Conservation (phyloP, 1,139 yeast species). For the Taphrina wiesneri region DNA sequence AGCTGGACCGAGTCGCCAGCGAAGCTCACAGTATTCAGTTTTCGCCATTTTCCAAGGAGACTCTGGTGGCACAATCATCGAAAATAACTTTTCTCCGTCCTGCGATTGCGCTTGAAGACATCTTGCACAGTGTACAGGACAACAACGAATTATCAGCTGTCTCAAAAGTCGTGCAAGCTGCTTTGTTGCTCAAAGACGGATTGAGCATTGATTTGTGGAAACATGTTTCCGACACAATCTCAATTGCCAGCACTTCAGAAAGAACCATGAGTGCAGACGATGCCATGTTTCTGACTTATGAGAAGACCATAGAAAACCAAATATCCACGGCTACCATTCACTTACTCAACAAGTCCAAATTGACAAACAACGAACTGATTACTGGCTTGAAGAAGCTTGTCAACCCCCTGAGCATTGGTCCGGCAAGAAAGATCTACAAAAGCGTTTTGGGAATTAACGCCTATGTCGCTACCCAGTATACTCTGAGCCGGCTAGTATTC, state of each 20-base stretch:
- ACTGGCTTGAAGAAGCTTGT: background rate
- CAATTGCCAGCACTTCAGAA: conserved; percentile 1
- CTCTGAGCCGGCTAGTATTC: background rate
- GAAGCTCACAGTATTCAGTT: conserved; percentile 16
- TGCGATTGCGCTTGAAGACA: conserved; percentile 3
- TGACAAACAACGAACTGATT: background rate
- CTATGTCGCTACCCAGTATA: conserved; percentile 13
- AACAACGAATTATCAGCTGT: background rate
- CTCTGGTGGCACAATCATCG: conserved; percentile 5
- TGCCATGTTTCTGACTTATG: conserved; percentile 13
- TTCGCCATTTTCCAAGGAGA: conserved; percentile 3
- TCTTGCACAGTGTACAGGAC: background rate
- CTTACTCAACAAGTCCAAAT: background rate
- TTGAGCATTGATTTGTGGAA: conserved; percentile 9
- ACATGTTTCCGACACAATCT: background rate
- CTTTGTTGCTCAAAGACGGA: background rate
- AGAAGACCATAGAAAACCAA: conserved; percentile 6
- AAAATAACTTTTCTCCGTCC: conserved; percentile 10
- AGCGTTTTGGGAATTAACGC: conserved; percentile 13
- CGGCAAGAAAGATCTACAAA: background rate
- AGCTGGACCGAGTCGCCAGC: conserved; percentile 12
- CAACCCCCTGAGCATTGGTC: background rate
- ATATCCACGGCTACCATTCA: background rate
- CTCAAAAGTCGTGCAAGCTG: background rate
- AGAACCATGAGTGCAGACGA: conserved; percentile 30